Evolutionary conservation across 257 asterid genomes (phyloP), one percentile per base, ranked within the genome.

Genomic region (Paulownia fortunei): DNA sequence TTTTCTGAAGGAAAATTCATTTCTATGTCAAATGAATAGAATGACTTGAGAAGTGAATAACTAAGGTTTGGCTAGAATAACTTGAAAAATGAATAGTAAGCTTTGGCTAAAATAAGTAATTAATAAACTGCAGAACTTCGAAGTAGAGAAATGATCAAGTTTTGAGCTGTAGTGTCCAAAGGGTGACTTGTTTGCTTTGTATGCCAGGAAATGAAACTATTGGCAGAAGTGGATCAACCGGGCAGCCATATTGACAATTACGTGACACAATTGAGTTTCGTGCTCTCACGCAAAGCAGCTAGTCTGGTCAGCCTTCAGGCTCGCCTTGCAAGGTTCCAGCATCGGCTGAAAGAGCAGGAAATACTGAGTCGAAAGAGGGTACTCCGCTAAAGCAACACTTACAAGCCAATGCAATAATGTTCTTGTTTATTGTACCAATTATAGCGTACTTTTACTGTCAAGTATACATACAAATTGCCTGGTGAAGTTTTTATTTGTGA

Each of bases 261-360:
- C 27, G 95, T 92, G 81, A 82, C 97, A 6, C 97, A 93, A 64
- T 84, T 96, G 86, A 89, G 93, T 81, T 92, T 93, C 41, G 91
- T 96, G 67, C 97, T 93, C 74, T 92, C 99, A 0, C 94, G 96
- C 75, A 96, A 96, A 88, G 98, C 98, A 21, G 92, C 97, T 80
- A 92, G 93, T 84, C 87, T 92, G 56, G 97, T 96, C 72, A 86
- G 99, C 83, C 97, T 96, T 51, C 99, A 93, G 82, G 98, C 99
- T 39, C 97, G 96, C n/a, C 96, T 93, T 11, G 94, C 96, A 49
- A 84, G 99, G 86, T 96, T 96, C 87, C 99, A 92, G 87, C 99
- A 96, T 81, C 96, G 94, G 55, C 83, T 93, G 81, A 91, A 89
- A 84, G 98, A 96, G 86, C 99, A 96, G 83, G 99, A 96, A 82